These are phyloP conservation scores for Periconia sp. DNA, from an alignment of 2,329 filamentous ascomycete genomes.

Conservation along the genomic window DNA sequence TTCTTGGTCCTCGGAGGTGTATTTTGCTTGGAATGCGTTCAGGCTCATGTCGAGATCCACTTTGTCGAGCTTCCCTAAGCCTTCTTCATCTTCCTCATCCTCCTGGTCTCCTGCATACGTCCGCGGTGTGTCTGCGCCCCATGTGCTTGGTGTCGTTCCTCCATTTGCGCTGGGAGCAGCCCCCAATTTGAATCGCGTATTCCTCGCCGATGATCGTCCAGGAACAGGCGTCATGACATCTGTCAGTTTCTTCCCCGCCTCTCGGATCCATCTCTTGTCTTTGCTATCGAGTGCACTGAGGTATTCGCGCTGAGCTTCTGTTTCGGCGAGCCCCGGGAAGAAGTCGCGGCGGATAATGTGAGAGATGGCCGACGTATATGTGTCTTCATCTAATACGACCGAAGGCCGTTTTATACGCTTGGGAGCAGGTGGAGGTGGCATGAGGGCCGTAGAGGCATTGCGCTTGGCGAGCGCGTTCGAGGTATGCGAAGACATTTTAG, in stretches of 20 bases:
- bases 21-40: conserved; percentile 83
- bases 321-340: conserved; percentile 87
- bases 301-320: conserved; percentile 87
- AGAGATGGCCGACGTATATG: conserved; percentile 85
- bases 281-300: conserved; percentile 86
- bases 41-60: conserved; percentile 80
- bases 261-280: conserved; percentile 82
- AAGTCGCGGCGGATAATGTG: conserved; percentile 96
- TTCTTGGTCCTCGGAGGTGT: conserved; percentile 97
- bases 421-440: conserved; percentile 81
- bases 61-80: conserved; percentile 48
- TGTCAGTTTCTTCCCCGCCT: conserved; percentile 63
- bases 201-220: conserved; percentile 41
- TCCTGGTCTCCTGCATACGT: conserved; percentile 33
- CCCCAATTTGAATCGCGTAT: conserved; percentile 22
- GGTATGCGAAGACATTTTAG: conserved; percentile 30
- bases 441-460: conserved; percentile 67
- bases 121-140: conserved; percentile 69
- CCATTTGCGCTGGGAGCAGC: conserved; percentile 17
- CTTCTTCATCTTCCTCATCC: conserved; percentile 20
- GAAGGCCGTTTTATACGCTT: conserved; percentile 92
- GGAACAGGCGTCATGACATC: conserved; percentile 82
- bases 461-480: conserved; percentile 69
- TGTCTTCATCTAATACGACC: conserved; percentile 88
- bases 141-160: conserved; percentile 65